These are phyloP conservation scores for Colletotrichum shisoi DNA, from an alignment of 2,329 filamentous ascomycete genomes.

Conservation along the genomic window DNA sequence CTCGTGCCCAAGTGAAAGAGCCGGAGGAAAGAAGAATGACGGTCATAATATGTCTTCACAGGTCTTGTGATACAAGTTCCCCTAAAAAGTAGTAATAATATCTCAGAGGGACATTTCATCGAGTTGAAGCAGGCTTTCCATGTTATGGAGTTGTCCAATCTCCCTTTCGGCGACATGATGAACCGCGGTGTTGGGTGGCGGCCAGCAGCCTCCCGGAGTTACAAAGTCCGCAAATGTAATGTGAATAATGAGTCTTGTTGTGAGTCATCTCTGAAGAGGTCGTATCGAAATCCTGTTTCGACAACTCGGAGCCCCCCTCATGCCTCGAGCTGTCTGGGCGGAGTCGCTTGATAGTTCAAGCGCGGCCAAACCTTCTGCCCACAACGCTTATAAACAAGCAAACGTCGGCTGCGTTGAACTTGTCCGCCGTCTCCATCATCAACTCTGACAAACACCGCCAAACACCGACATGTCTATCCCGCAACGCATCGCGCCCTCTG, in stretches of 20 bases:
- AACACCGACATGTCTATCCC: slow-evolving; percentile 40
- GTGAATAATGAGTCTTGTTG: background rate
- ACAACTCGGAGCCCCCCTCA: background rate
- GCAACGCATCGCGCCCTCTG: slow-evolving; percentile 33
- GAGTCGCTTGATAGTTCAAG: background rate
- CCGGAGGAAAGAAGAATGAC: no score
- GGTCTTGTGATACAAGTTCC: no score
- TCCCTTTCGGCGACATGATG: no score
- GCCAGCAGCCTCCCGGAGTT: no score
- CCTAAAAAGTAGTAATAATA: no score
- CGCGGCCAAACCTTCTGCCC: background rate
- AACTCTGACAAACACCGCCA: background rate
- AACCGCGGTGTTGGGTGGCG: no score
- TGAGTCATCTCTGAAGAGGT: background rate
- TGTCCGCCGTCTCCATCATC: background rate
- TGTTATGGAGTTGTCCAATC: no score
- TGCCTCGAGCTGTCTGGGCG: background rate
- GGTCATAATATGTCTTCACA: no score
- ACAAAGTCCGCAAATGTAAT: background rate
- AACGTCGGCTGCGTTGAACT: background rate
- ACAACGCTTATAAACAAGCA: background rate
- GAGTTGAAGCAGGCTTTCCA: no score
- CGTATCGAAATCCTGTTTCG: no score
- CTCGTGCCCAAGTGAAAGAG: no score
- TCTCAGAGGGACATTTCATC: no score